phyloP scores from a whole-genome alignment of 1,284 basidiomycete genomes.

The Apiotrichum mycotoxinovorans region DNA sequence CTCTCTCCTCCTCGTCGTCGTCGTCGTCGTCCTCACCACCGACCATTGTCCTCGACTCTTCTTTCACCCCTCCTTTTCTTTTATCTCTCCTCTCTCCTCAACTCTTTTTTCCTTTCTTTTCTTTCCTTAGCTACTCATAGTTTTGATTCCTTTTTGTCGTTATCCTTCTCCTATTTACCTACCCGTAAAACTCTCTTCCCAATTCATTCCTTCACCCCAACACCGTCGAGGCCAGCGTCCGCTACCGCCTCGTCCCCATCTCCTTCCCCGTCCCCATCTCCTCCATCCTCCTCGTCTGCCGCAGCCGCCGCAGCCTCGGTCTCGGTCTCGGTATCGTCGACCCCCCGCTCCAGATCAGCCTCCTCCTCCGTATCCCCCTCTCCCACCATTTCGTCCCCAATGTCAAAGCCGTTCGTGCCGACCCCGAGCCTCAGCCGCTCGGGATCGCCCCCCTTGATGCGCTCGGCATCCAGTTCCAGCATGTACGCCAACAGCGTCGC shows the following conservation, averaged over 20 bases:
- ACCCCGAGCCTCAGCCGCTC: slow-evolving; percentile 39
- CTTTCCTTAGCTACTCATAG: neutral
- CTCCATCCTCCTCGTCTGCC: neutral
- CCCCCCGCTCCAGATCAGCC: neutral
- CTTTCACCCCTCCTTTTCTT: neutral
- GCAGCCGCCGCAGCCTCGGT: too few relatives aligned
- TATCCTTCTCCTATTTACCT: neutral
- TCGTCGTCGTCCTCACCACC: too few relatives aligned
- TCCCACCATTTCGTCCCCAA: slow-evolving; percentile 5
- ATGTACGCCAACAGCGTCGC: slow-evolving; percentile 16
- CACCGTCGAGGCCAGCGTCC: too few relatives aligned
- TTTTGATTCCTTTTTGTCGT: neutral
- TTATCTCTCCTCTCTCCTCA: neutral
- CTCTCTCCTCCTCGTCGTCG: neutral
- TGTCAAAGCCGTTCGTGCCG: slow-evolving; percentile 42
- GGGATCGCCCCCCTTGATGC: slow-evolving; percentile 28
- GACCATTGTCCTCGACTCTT: neutral
- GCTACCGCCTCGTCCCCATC: neutral
- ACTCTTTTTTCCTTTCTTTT: neutral
- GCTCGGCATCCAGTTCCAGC: slow-evolving; percentile 23
- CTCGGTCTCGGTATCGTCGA: too few relatives aligned
- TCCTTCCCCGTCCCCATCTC: neutral
- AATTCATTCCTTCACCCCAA: too few relatives aligned
- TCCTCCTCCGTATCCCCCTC: neutral
- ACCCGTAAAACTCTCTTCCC: too few relatives aligned